Evolutionary conservation across 1,284 basidiomycete genomes (phyloP), one percentile per base, ranked within the genome.

Genomic region (Boletellus deceptivus): DNA sequence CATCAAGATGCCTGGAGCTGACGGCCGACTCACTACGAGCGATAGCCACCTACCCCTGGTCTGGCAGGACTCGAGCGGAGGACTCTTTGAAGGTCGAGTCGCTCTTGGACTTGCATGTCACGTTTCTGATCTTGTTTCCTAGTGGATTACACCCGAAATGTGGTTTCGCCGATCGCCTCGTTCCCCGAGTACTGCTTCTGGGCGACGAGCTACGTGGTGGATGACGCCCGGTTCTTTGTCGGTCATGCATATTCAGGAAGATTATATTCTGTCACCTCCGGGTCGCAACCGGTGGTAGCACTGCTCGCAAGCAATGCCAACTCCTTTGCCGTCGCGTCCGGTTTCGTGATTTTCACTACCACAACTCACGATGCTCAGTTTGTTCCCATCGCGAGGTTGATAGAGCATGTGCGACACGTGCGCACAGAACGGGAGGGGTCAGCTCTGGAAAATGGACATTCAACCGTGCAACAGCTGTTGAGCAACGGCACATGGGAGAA

Each of bases 291-390:
- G 1, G 35, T 44, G 16, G 11, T 13, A 13, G 29, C 29, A 13
- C 58, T 70, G 25, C 56, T 89, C 3, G 80, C 87, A 1, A 70
- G 76, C 3, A 86, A 85, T 53, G 84, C 77, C 18, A 95, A 84
- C 20, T 98, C 95, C 0, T 93, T 95, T 70, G 79, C 80, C 1
- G 58, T 91, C n/a, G 85, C 90, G 0, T 82, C 88, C 7, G 81
- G 83, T 14, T 94, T 93, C 65, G 72, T 98, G 31, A 86, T 97
- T 41, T 97, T 85, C 72, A 94, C 92, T 1, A 93, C 91, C 0
- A 84, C 83, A 5, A 72, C 91, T 0, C 96, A 99, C 63, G 84
- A 91, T 43, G 86, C 83, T 0, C 79, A 83, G 35, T 98, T 95
- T 63, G 79, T 83, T 0, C 85, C 91, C 2, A 27, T 59, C 25